Evolutionary conservation across 352 stramenopile species (phyloP).

Genomic region (Pythium myriotylum): DNA sequence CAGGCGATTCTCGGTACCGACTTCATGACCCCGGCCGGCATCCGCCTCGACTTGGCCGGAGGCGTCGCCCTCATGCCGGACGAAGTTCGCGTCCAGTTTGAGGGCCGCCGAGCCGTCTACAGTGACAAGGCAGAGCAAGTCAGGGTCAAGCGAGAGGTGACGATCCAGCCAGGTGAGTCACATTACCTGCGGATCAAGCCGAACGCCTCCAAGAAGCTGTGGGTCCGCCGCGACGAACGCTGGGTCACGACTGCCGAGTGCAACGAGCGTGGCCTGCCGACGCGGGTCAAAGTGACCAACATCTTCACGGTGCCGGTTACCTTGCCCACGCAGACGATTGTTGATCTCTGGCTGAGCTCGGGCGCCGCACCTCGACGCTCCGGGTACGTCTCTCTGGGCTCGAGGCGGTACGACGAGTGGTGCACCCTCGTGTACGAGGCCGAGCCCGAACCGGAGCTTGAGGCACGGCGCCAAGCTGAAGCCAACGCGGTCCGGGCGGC

Average conservation of each 20-base stretch:
- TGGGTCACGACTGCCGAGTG: constrained; percentile 16
- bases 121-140: constrained; percentile 12
- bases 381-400: constrained; percentile 15
- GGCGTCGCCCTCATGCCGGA: constrained; percentile 9
- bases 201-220: background rate
- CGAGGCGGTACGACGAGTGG: constrained; percentile 13
- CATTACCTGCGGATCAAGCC: background rate
- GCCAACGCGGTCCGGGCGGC: background rate
- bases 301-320: background rate
- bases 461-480: constrained; percentile 2
- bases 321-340: background rate
- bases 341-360: background rate
- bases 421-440: constrained; percentile 10
- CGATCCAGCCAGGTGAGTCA: background rate
- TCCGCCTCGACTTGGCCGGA: constrained; percentile 11
- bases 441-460: constrained; percentile 2
- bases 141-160: background rate
- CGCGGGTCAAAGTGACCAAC: constrained; percentile 15
- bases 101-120: constrained; percentile 6
- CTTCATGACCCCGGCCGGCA: constrained; percentile 19
- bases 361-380: background rate
- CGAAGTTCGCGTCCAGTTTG: constrained; percentile 9
- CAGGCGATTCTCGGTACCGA: constrained; percentile 14
- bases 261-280: background rate
- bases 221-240: background rate